Evolutionary conservation across 495 filamentous ascomycete species (phyloP), one percentile per base, ranked within the genome.

Genomic region (Podospora anserina): DNA sequence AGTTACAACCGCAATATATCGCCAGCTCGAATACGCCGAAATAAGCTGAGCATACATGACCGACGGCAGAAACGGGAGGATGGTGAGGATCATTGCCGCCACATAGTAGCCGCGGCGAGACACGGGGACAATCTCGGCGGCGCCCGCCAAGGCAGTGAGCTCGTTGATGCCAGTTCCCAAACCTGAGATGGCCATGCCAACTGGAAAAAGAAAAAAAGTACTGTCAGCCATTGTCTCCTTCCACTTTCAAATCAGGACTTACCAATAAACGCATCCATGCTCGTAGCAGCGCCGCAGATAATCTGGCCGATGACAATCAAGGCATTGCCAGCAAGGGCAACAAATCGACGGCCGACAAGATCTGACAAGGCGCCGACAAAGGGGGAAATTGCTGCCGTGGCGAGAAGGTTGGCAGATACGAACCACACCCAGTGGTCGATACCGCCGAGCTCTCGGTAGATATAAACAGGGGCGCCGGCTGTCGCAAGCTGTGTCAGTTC

Each of bases 311-410:
- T 61, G 56, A 89, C 82, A 65, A 91, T 79, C 30, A 89, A 83
- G 9, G 74, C 59, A 13, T 82, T 84, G 1, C 90, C 90, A 19
- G 84, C 73, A 39, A 91, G 79, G 27, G 89, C 89, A 23, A 91
- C 87, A 73, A 84, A 88, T 66, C 89, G 85, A 68, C 90, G 86
- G 39, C 90, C 90, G 59, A 90, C 74, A 7, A 92, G 74, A 80
- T 92, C 90, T 5, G 90, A 92, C 1, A 92, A 71, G 23, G 86
- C 86, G 4, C 90, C 90, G 27, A 92, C 89, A 67, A 92, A 92
- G 9, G 90, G 90, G 64, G 88, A 90, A 13, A 92, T 84, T 60
- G 85, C 87, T 3, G 90, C 88, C 2, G 90, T 83, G 55, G 88
- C 81, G 9, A 92, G 84, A 3, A 92, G 79, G 71, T 92, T 88